Percentiles rank a stretch among this genome's conserved stretches.
phyloP scores from a whole-genome alignment of 2,329 filamentous ascomycete genomes.

The Teratosphaeria viscida region DNA sequence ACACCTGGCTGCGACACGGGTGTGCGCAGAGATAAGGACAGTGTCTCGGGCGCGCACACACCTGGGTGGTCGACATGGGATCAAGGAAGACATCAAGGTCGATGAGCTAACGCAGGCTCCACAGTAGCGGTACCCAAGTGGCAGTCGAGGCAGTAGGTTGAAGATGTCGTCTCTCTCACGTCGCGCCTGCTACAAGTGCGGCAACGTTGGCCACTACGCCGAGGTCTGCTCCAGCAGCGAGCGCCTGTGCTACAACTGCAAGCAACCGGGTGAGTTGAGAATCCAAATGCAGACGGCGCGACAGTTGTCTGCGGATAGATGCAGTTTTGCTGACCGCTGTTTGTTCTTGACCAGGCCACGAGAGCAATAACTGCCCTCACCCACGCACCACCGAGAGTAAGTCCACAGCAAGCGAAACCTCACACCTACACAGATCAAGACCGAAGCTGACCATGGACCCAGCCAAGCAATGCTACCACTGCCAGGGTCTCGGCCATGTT shows the following conservation, averaged over 20 bases:
- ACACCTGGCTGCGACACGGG: background rate
- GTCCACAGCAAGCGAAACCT: constrained; percentile 18
- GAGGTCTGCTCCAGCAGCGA: constrained; percentile 97
- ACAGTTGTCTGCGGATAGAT: constrained; percentile 21
- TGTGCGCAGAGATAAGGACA: background rate
- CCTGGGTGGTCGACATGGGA: background rate
- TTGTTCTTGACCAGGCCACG: constrained; percentile 54
- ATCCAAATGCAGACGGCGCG: background rate
- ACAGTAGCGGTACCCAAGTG: background rate
- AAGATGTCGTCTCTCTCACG: constrained; percentile 43
- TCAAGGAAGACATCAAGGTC: background rate
- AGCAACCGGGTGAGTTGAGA: constrained; percentile 57
- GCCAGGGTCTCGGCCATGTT: constrained; percentile 94
- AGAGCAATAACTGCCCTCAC: constrained; percentile 94
- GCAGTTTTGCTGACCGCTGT: constrained; percentile 15
- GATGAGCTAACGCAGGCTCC: background rate
- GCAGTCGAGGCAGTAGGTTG: constrained; percentile 9
- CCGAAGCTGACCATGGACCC: constrained; percentile 15
- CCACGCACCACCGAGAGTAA: constrained; percentile 87
- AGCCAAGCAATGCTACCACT: constrained; percentile 99
- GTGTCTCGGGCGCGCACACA: background rate
- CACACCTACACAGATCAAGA: background rate
- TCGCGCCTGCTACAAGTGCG: constrained; percentile 45
- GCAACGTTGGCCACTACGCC: constrained; percentile 45
- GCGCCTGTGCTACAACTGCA: constrained; percentile 99